These are phyloP conservation scores for Sporisorium graminicola DNA, from an alignment of 1,284 basidiomycete species.

Conservation along the genomic window DNA sequence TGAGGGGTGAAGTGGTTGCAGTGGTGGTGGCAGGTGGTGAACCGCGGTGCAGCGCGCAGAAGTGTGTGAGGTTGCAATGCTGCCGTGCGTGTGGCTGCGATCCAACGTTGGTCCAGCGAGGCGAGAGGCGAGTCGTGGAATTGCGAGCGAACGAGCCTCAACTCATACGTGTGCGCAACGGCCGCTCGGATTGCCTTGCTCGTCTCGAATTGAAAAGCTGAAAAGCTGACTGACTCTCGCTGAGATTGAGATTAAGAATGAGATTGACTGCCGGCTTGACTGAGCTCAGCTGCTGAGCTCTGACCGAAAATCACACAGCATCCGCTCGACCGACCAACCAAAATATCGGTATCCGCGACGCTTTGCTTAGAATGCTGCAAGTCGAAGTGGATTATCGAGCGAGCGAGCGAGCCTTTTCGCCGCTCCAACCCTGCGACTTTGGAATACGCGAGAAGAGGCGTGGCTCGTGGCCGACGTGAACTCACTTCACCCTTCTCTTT, in stretches of 20 bases:
- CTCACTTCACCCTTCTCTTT: too few relatives aligned
- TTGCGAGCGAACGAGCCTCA: constrained; percentile 1
- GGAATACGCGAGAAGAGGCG: too few relatives aligned
- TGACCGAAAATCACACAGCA: too few relatives aligned
- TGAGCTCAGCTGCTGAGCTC: too few relatives aligned
- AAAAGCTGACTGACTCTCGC: background rate
- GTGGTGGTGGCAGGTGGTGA: background rate
- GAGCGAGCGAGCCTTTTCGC: too few relatives aligned
- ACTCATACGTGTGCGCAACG: constrained; percentile 8
- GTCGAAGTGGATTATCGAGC: background rate
- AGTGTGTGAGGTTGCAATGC: background rate
- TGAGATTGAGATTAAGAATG: too few relatives aligned
- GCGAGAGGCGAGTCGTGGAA: background rate
- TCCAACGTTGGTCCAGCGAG: constrained; percentile 6
- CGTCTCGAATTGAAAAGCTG: constrained; percentile 9
- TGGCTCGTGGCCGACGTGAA: too few relatives aligned
- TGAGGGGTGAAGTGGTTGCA: background rate
- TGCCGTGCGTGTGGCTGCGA: constrained; percentile 4
- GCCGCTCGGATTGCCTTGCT: constrained; percentile 10
- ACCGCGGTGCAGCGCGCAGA: background rate
- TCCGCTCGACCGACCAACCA: background rate
- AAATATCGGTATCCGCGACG: constrained; percentile 13
- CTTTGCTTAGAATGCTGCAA: background rate
- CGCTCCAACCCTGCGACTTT: too few relatives aligned
- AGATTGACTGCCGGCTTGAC: too few relatives aligned